These are phyloP conservation scores for Lolium multiflorum DNA, from an alignment of 176 grass and related monocot genomes.

Conservation along the genomic window DNA sequence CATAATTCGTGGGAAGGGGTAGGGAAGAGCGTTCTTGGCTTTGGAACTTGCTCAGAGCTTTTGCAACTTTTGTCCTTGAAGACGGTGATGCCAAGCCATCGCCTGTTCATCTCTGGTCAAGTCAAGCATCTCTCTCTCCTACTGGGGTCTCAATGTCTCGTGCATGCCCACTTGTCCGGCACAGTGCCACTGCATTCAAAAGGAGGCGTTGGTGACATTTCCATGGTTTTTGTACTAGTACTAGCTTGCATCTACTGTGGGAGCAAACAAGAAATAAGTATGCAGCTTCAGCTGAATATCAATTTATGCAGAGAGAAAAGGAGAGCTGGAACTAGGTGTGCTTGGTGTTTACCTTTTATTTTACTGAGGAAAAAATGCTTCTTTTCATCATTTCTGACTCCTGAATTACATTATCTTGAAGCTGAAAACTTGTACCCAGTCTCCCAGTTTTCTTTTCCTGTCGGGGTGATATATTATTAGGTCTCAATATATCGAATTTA, in stretches of 20 bases:
- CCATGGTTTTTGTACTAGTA: not conserved
- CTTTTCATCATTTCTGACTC: not conserved
- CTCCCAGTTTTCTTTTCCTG: too few species aligned
- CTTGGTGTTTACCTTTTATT: not conserved
- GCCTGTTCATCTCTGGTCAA: conserved; percentile 18
- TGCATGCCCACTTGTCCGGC: not conserved
- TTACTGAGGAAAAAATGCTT: not conserved
- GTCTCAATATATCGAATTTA: too few species aligned
- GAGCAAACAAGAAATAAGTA: not conserved
- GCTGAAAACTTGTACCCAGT: not conserved
- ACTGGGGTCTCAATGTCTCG: not conserved
- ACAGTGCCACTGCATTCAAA: conserved; percentile 6
- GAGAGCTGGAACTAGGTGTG: not conserved
- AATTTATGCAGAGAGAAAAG: not conserved
- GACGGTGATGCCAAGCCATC: conserved; percentile 31
- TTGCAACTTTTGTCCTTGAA: conserved; percentile 35
- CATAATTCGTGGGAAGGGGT: conserved; percentile 47
- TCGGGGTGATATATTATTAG: too few species aligned
- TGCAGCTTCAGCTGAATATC: too few species aligned
- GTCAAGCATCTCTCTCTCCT: conserved; percentile 11
- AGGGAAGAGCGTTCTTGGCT: conserved; percentile 9
- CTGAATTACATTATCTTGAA: not conserved
- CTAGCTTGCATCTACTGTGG: not conserved
- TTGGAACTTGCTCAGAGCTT: conserved; percentile 55
- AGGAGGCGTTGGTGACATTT: not conserved